These are phyloP conservation scores for Mycena citricolor DNA, from an alignment of 1,284 basidiomycete genomes.

Conservation along the genomic window DNA sequence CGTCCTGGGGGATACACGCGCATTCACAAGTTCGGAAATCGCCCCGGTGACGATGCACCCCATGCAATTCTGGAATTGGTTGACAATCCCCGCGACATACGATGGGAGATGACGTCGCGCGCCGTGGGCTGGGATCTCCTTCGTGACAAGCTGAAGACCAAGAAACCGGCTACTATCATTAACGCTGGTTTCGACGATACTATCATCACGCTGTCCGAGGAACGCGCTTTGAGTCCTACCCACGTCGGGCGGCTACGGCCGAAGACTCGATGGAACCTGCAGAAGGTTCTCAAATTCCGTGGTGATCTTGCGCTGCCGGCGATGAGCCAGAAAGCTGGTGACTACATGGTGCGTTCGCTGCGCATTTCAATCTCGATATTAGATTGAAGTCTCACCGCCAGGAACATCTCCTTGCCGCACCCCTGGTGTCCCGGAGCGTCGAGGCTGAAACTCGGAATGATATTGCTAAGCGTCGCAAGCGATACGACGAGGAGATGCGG, in stretches of 20 bases:
- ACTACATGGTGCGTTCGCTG: slow-evolving; percentile 47
- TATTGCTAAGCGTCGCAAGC: slow-evolving; percentile 3
- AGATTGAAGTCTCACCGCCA: no score
- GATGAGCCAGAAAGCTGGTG: slow-evolving; percentile 45
- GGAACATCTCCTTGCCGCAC: slow-evolving; percentile 56
- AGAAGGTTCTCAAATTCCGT: slow-evolving; percentile 64
- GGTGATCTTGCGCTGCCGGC: slow-evolving; percentile 40
- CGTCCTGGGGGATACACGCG: slow-evolving; percentile 96
- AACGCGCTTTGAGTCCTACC: slow-evolving; percentile 38
- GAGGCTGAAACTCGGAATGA: slow-evolving; percentile 16
- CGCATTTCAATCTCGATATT: background rate
- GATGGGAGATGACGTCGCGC: slow-evolving; percentile 82
- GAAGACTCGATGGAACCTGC: slow-evolving; percentile 67
- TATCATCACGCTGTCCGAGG: slow-evolving; percentile 46
- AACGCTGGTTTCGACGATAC: slow-evolving; percentile 50
- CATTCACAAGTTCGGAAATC: slow-evolving; percentile 86
- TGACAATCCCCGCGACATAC: slow-evolving; percentile 89
- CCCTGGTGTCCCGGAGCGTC: slow-evolving; percentile 41
- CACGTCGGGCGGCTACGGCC: slow-evolving; percentile 49
- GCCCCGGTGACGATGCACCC: slow-evolving; percentile 92
- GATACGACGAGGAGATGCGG: slow-evolving; percentile 36
- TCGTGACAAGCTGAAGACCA: slow-evolving; percentile 48
- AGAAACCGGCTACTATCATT: slow-evolving; percentile 46
- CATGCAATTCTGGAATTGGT: slow-evolving; percentile 92
- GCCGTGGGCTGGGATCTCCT: slow-evolving; percentile 80